These are phyloP conservation scores for Aurifilum marmelostoma DNA, from an alignment of 2,329 filamentous ascomycete genomes.

Conservation along the genomic window DNA sequence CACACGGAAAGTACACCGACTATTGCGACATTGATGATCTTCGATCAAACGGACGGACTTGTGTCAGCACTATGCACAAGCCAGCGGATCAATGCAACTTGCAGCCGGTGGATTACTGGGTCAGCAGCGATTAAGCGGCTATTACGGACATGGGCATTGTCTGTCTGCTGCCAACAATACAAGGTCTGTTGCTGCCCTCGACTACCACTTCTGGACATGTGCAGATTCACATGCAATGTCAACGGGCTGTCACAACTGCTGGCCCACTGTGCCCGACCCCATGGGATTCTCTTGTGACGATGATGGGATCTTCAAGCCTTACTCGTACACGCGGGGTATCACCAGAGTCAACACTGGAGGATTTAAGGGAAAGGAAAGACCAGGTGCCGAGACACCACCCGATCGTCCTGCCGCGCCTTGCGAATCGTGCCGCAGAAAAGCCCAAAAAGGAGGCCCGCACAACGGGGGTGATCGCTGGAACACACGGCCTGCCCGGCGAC, in stretches of 20 bases:
- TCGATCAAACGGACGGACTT: background rate
- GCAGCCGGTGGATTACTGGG: slow-evolving; percentile 3
- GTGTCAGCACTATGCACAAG: slow-evolving; percentile 15
- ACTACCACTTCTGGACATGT: slow-evolving; percentile 8
- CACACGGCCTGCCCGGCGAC: background rate
- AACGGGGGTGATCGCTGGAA: slow-evolving; percentile 22
- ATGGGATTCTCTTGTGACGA: background rate
- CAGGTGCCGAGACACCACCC: slow-evolving; percentile 7
- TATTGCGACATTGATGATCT: slow-evolving; percentile 12
- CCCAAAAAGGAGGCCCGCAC: background rate
- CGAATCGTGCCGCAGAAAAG: slow-evolving; percentile 10
- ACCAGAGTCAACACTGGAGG: background rate
- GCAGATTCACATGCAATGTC: slow-evolving; percentile 26
- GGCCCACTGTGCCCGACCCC: slow-evolving; percentile 10
- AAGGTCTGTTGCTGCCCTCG: background rate
- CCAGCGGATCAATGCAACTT: slow-evolving; percentile 6
- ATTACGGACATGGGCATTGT: background rate
- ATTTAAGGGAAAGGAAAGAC: slow-evolving; percentile 17
- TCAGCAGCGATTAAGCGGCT: slow-evolving; percentile 3
- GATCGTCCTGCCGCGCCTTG: background rate
- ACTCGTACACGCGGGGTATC: background rate
- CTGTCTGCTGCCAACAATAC: background rate
- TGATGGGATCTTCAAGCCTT: background rate
- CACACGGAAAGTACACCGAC: slow-evolving; percentile 16
- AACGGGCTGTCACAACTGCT: background rate